phyloP scores from a whole-genome alignment of 257 asterid genomes.

The Capsicum pubescens region DNA sequence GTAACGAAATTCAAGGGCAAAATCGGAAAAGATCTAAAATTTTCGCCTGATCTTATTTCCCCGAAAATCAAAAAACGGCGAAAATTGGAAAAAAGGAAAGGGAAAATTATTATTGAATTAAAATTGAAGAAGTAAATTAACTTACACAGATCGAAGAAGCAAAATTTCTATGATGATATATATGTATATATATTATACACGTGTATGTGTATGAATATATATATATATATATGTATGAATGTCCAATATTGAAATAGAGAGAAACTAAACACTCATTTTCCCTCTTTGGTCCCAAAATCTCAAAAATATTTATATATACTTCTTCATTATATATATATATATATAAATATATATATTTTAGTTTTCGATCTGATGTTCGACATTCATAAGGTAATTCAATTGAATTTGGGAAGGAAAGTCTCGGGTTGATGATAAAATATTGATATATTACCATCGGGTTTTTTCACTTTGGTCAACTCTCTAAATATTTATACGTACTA shows the following conservation, averaged over 20 bases:
- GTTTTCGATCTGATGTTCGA: too few relatives aligned
- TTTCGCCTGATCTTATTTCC: background rate
- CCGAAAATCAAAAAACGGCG: background rate
- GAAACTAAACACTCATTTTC: slow-evolving; percentile 17
- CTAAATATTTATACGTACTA: too few relatives aligned
- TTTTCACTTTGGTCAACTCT: too few relatives aligned
- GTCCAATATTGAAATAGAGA: background rate
- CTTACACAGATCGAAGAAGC: slow-evolving; percentile 33
- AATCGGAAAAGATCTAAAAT: background rate
- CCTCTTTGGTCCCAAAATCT: background rate
- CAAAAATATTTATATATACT: too few relatives aligned
- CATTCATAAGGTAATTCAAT: too few relatives aligned
- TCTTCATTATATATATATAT: too few relatives aligned
- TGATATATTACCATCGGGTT: too few relatives aligned
- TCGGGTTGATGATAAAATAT: too few relatives aligned
- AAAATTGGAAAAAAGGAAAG: background rate
- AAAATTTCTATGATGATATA: background rate
- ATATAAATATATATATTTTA: too few relatives aligned
- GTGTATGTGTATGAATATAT: background rate
- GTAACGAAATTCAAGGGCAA: background rate
- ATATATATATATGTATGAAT: background rate
- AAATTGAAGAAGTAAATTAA: slow-evolving; percentile 19
- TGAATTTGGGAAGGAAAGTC: too few relatives aligned
- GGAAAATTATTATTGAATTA: background rate
- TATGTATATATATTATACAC: background rate